A percentile compares a stretch with the other conserved stretches of the same genome.
phyloP scores from a whole-genome alignment of 129 eudicot genomes.

The Flaveria trinervia region DNA sequence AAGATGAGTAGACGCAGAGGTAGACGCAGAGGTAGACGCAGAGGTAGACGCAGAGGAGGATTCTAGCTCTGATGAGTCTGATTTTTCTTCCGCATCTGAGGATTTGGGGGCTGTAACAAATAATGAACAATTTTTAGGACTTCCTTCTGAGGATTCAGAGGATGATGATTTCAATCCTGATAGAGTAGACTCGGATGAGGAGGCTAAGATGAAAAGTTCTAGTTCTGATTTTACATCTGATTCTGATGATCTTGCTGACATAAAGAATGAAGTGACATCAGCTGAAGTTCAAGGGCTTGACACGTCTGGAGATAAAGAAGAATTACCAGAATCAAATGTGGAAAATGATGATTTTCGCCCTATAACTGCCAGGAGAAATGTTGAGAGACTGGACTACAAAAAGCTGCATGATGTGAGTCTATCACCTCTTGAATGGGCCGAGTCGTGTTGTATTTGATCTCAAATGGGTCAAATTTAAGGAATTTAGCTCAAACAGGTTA shows the following conservation, averaged over 20 bases:
- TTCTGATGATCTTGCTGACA: constrained; percentile 64
- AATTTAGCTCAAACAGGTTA: neutral
- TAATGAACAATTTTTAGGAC: constrained; percentile 44
- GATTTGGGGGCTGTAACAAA: constrained; percentile 47
- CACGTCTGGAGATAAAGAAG: constrained; percentile 26
- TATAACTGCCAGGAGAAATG: constrained; percentile 50
- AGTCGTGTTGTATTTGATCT: neutral
- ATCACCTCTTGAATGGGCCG: neutral
- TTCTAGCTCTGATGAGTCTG: constrained; percentile 69
- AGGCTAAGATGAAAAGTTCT: constrained; percentile 54
- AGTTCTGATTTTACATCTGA: constrained; percentile 89
- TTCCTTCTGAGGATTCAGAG: constrained; percentile 91
- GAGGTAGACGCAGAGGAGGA: constrained; percentile 43
- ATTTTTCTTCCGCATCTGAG: constrained; percentile 63
- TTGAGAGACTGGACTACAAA: constrained; percentile 82
- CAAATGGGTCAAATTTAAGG: neutral
- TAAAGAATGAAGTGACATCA: constrained; percentile 40
- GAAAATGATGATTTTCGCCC: constrained; percentile 43
- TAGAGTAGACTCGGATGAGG: constrained; percentile 48
- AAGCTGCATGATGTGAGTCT: constrained; percentile 80
- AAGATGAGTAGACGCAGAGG: constrained; percentile 51
- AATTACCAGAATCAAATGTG: constrained; percentile 16
- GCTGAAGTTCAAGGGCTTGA: constrained; percentile 35
- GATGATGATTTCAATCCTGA: constrained; percentile 89
- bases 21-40: constrained; percentile 33